Evolutionary conservation across 257 asterid species (phyloP).

Genomic region (Jasminum sambac): DNA sequence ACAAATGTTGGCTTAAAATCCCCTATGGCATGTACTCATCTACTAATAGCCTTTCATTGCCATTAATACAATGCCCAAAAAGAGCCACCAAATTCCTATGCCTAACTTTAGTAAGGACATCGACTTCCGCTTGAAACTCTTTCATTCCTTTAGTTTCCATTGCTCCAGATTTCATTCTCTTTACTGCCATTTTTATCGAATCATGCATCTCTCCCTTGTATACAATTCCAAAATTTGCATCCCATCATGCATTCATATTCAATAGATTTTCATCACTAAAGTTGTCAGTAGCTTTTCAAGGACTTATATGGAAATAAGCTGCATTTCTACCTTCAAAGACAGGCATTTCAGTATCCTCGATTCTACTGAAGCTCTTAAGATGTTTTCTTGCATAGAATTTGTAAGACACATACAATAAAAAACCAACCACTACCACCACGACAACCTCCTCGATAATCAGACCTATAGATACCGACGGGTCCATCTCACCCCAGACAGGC

Average conservation of each 20-base stretch:
- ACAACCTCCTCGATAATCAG: constrained; percentile 70
- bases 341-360: constrained; percentile 63
- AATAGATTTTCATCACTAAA: constrained; percentile 64
- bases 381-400: constrained; percentile 64
- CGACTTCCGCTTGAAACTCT: constrained; percentile 92
- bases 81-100: constrained; percentile 96
- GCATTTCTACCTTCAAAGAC: constrained; percentile 75
- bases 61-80: constrained; percentile 81
- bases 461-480: constrained; percentile 50
- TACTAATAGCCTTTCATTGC: constrained; percentile 85
- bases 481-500: constrained; percentile 35
- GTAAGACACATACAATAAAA: constrained; percentile 66
- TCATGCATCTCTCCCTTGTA: constrained; percentile 89
- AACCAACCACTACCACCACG: constrained; percentile 56
- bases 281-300: constrained; percentile 81
- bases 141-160: constrained; percentile 91
- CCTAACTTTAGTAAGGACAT: constrained; percentile 87
- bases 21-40: constrained; percentile 97
- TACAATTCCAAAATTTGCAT: constrained; percentile 86
- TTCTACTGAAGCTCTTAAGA: constrained; percentile 48
- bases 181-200: constrained; percentile 89
- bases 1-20: constrained; percentile 80
- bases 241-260: constrained; percentile 92
- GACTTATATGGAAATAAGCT: constrained; percentile 62
- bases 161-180: constrained; percentile 87